Base-by-base conservation (phyloP, 2,329 filamentous ascomycete species). In the Dothistroma septosporum region DNA sequence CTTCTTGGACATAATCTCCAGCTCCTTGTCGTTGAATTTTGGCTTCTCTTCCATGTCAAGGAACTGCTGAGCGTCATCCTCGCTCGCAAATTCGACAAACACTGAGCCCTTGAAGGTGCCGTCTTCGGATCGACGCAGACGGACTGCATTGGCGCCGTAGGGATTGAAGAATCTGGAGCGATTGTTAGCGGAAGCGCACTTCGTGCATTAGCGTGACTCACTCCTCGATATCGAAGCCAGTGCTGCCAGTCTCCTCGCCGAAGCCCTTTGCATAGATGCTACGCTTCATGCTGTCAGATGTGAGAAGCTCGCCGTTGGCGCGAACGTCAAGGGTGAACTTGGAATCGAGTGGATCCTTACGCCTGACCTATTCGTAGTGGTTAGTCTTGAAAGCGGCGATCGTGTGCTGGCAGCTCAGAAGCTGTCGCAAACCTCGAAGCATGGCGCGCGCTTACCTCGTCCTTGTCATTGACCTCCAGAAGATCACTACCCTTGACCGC, bases 231-330 rank as follows among this genome's bases (percentile, higher is more conserved):
- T 97, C 91, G 75, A 96, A 91, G 77, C 97, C 94, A 31, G 92
- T 93, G 63, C 85, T 87, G 11, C 88, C 82, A n/a, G 83, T 82
- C 77, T 96, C 92, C 49, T 89, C 85, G 49, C 92, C 92, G 70
- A 99, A 99, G 54, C 92, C 93, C 82, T 97, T 99, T 69, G 85
- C 91, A 76, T 99, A 99, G 73, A 96, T 84, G 70, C 87, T 93
- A 61, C 87, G 83, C 61, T 85, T 82, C 76, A 92, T 87, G 59
- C 84, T 81, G 76, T 86, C 84, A 74, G 86, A 82, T 70, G 86
- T 85, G 66, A 84, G 81, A 31, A 82, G 83, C 64, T 79, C 76
- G 61, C 81, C 75, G 62, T 76, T 80, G 62, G 78, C 71, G 84
- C 82, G 71, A 82, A 87, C 56, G 73, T 78, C 69, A 62, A 75